These are phyloP conservation scores for Trichoderma arundinaceum DNA, from an alignment of 2,329 filamentous ascomycete genomes.

Conservation along the genomic window DNA sequence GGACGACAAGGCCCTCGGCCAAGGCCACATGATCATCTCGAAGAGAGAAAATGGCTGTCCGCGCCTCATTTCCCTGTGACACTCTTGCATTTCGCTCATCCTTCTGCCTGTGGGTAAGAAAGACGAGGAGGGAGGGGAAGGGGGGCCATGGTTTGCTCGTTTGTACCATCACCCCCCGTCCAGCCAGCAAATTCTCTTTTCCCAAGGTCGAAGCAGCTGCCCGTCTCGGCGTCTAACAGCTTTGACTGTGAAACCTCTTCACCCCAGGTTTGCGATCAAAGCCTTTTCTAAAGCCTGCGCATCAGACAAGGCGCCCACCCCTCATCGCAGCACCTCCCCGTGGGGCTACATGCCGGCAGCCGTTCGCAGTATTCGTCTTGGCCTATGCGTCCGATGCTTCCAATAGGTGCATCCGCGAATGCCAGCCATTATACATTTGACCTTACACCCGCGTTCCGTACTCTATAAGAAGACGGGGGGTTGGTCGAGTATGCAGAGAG, in stretches of 20 bases:
- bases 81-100: constrained; percentile 22
- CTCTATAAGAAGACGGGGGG: background rate
- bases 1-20: constrained; percentile 15
- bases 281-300: background rate
- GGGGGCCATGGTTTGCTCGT: constrained; percentile 1
- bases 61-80: constrained; percentile 6
- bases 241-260: constrained; percentile 3
- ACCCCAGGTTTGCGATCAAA: background rate
- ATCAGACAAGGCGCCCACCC: background rate
- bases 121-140: constrained; percentile 6
- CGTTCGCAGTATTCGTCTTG: background rate
- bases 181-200: background rate
- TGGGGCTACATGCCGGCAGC: constrained; percentile 14
- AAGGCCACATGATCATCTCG: constrained; percentile 23
- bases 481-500: background rate
- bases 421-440: background rate
- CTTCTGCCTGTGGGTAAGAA: constrained; percentile 23
- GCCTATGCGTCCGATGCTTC: background rate
- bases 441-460: background rate
- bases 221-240: constrained; percentile 1
- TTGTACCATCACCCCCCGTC: constrained; percentile 5
- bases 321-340: constrained; percentile 20
- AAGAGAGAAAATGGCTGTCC: background rate
- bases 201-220: background rate
- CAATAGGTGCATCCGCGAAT: background rate